Conservation (phyloP, 805 yeast genomes). For the Torulaspora maleeae region DNA sequence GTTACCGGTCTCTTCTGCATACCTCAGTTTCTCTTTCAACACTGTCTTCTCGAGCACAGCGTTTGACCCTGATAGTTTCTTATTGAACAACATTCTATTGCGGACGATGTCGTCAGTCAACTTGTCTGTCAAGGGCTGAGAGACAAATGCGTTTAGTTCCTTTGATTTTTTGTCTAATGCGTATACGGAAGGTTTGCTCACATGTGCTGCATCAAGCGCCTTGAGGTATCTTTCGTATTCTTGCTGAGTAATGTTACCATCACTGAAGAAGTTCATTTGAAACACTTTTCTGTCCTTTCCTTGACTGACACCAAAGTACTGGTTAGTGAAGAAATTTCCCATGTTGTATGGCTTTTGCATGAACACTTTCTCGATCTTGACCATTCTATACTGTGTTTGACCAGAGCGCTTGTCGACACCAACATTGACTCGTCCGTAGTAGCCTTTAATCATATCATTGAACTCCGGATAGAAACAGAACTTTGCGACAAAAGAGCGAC, state of each 20-base stretch:
- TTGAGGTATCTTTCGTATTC: slow-evolving; percentile 70
- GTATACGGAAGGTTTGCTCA: slow-evolving; percentile 50
- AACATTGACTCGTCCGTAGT: slow-evolving; percentile 78
- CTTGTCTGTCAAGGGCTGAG: slow-evolving; percentile 61
- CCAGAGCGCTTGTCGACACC: slow-evolving; percentile 63
- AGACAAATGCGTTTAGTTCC: slow-evolving; percentile 58
- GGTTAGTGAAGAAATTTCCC: slow-evolving; percentile 48
- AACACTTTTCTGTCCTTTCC: slow-evolving; percentile 71
- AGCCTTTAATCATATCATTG: slow-evolving; percentile 60
- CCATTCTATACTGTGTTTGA: slow-evolving; percentile 72
- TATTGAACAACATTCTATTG: slow-evolving; percentile 59
- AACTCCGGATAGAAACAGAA: slow-evolving; percentile 82
- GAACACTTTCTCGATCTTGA: slow-evolving; percentile 65
- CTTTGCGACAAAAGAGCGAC: slow-evolving; percentile 69
- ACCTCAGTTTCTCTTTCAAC: slow-evolving; percentile 66
- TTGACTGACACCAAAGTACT: slow-evolving; percentile 70
- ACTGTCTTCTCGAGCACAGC: slow-evolving; percentile 72
- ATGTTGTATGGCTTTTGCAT: slow-evolving; percentile 48
- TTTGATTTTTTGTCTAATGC: slow-evolving; percentile 60
- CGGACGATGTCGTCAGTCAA: slow-evolving; percentile 77
- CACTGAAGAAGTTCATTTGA: slow-evolving; percentile 76
- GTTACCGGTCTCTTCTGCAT: slow-evolving; percentile 61
- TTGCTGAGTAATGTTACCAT: slow-evolving; percentile 60
- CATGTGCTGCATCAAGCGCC: slow-evolving; percentile 54
- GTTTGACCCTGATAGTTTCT: slow-evolving; percentile 57